These are phyloP conservation scores for Piper betle DNA, from an alignment of 164 flowering plant genomes.

Conservation along the genomic window DNA sequence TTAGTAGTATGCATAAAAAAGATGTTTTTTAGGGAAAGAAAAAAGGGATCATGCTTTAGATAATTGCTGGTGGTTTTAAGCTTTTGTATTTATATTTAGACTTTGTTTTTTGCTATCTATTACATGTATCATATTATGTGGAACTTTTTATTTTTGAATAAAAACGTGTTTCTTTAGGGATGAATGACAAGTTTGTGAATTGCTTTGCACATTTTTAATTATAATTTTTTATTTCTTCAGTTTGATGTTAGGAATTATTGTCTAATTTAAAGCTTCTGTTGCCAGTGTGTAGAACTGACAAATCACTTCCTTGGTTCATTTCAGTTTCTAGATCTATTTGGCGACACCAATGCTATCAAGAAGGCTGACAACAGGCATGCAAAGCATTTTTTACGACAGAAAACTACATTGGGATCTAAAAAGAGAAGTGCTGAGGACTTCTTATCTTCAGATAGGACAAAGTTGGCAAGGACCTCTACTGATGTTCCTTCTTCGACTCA, in stretches of 20 bases:
- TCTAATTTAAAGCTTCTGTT: too few species aligned
- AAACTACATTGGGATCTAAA: conserved; percentile 38
- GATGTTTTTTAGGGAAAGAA: too few species aligned
- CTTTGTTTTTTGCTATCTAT: not conserved
- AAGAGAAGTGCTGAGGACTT: conserved; percentile 70
- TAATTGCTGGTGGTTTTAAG: too few species aligned
- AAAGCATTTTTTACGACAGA: conserved; percentile 50
- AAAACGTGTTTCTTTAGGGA: too few species aligned
- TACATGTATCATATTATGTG: not conserved
- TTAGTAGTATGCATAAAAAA: too few species aligned
- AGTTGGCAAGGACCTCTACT: conserved; percentile 41
- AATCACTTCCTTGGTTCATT: conserved; percentile 2
- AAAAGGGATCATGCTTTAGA: too few species aligned
- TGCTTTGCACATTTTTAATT: too few species aligned
- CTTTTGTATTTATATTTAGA: not conserved
- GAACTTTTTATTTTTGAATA: not conserved
- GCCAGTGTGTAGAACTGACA: too few species aligned
- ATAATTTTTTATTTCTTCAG: too few species aligned
- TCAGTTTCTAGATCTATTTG: conserved; percentile 82
- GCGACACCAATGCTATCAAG: conserved; percentile 46
- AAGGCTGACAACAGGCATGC: conserved; percentile 69
- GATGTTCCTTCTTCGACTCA: conserved; percentile 30
- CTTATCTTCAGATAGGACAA: conserved; percentile 57
- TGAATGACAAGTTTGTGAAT: too few species aligned
- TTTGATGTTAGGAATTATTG: too few species aligned